Base-by-base conservation (phyloP, 192 early-diverging fungal species). In the Linnemannia schmuckeri region DNA sequence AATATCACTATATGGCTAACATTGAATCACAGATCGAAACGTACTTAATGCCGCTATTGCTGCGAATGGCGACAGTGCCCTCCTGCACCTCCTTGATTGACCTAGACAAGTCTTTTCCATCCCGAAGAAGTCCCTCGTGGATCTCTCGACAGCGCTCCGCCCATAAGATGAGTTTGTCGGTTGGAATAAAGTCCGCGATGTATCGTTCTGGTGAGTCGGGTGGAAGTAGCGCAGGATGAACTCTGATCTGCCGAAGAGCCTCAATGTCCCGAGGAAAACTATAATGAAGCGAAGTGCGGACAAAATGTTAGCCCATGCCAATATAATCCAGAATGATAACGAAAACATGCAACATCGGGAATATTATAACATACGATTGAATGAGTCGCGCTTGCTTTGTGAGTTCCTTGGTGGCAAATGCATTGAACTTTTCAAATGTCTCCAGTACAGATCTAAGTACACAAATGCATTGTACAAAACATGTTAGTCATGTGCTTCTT, bases 181-280 rank as follows among this genome's bases (percentile, higher is more conserved):
- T 81, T 75, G 85, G 85, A 66, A 87, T 87, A 81, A 87, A 81
- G 52, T 87, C 85, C 0, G 85, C 78, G 41, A 87, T 87, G 63
- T 87, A 81, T 15, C 85, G 85, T 12, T 87, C 85, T 0, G 80
- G 71, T 3, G 79, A 81, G 27, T 87, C 79, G 7, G 75, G 40
- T 20, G 80, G 83, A 15, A 91, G 73, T 15, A 91, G 44, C 20
- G 74, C 79, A 13, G 91, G 87, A 70, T 93, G 92, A 1, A 93
- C 88, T 38, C 76, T 82, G 63, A 92, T 91, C 55, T 80, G 80
- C 22, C 88, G 88, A 7, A 93, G 76, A 1, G 87, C 82, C 6
- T 87, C 88, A 24, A 91, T 42, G 66, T 92, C 89, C 13, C 75
- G 80, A 17, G 90, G 77, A 38, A 90, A 82, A 15, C 83, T 89